A percentile compares a stretch with the other conserved stretches of the same genome.
Conservation (phyloP, 441 rosid genomes). For the Adansonia madagascariensis region DNA sequence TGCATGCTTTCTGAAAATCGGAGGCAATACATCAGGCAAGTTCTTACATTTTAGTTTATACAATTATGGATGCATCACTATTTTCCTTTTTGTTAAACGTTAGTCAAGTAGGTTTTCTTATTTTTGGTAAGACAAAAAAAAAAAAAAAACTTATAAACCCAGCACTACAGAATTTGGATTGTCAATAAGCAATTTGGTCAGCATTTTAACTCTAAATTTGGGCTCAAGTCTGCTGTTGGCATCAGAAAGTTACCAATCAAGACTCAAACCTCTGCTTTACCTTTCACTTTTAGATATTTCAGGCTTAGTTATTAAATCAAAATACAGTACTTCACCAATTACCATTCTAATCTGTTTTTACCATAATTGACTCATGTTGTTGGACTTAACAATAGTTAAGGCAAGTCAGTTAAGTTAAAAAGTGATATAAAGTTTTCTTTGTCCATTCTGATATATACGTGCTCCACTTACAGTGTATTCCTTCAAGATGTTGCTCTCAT, state of each 20-base stretch:
- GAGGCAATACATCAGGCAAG: slow-evolving; percentile 60
- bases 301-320: background rate
- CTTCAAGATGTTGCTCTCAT: background rate
- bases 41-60: slow-evolving; percentile 19
- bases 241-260: background rate
- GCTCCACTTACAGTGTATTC: background rate
- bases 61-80: background rate
- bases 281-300: slow-evolving; percentile 6
- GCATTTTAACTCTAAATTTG: background rate
- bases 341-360: background rate
- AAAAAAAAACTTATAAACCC: background rate
- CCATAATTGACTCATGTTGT: background rate
- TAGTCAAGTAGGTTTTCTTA: background rate
- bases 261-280: background rate
- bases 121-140: background rate
- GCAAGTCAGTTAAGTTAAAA: background rate
- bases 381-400: background rate
- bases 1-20: slow-evolving; percentile 73
- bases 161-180: background rate
- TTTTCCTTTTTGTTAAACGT: background rate
- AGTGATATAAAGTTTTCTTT: background rate
- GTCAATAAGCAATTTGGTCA: background rate
- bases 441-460: background rate
- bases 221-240: background rate
- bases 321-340: background rate